Evolutionary conservation across 306 rosid species (phyloP).

Genomic region (Trifolium pratense): DNA sequence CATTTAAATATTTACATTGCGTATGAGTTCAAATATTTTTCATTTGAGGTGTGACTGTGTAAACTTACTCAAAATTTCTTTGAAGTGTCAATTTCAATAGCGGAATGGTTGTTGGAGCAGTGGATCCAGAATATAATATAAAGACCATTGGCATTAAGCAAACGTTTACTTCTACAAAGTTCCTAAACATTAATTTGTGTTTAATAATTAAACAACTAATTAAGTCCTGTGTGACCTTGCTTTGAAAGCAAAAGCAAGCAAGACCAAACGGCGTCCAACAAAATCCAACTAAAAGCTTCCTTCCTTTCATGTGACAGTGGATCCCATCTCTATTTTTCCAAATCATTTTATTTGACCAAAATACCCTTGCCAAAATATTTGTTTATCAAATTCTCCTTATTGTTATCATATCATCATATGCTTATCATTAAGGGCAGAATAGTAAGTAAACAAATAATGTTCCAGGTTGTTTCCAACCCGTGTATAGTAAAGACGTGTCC

Average conservation of each 20-base stretch:
- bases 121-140: conserved; percentile 21
- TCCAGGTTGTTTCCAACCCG: conserved; percentile 50
- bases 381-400: too few relatives aligned
- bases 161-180: conserved; percentile 38
- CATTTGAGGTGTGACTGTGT: too few relatives aligned
- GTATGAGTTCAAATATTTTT: too few relatives aligned
- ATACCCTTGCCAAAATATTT: conserved; percentile 5
- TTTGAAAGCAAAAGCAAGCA: conserved; percentile 16
- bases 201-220: background rate
- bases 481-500: conserved; percentile 48
- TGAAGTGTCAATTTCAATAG: conserved; percentile 1
- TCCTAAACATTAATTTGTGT: conserved; percentile 16
- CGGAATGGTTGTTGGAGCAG: conserved; percentile 24
- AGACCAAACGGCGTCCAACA: conserved; percentile 41
- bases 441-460: conserved; percentile 19
- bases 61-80: background rate
- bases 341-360: conserved; percentile 41
- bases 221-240: background rate
- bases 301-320: conserved; percentile 43
- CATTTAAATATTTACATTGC: too few relatives aligned
- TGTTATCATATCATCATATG: background rate
- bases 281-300: conserved; percentile 45
- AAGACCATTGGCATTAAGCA: conserved; percentile 39
- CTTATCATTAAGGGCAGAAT: conserved; percentile 17
- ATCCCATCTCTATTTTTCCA: conserved; percentile 25